Evolutionary conservation across 2,329 filamentous ascomycete species (phyloP).

Genomic region (Fonsecaea nubica): DNA sequence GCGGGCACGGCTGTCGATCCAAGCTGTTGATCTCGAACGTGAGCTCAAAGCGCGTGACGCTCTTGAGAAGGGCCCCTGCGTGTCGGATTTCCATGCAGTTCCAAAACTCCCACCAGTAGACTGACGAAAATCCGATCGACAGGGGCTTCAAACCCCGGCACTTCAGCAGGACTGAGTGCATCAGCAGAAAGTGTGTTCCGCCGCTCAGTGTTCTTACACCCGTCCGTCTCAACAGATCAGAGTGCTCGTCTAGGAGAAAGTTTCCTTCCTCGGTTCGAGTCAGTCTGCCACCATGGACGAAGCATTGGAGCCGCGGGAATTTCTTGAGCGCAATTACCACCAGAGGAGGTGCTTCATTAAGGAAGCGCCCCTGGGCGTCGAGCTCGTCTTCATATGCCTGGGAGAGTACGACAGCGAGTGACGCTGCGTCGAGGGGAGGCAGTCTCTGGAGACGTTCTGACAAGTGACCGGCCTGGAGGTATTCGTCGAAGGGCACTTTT

Average conservation of each 20-base stretch:
- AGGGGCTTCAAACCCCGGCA: conserved; percentile 10
- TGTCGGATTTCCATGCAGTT: conserved; percentile 14
- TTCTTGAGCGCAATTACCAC: background rate
- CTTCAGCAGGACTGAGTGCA: conserved; percentile 16
- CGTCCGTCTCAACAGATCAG: conserved; percentile 11
- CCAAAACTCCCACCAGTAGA: conserved; percentile 23
- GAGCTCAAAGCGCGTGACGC: conserved; percentile 7
- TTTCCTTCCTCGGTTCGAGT: conserved; percentile 1
- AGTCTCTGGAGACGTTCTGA: background rate
- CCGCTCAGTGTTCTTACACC: conserved; percentile 8
- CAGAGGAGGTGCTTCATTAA: background rate
- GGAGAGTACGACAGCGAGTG: background rate
- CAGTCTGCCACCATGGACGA: conserved; percentile 3
- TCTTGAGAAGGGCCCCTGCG: conserved; percentile 4
- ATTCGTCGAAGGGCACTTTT: background rate
- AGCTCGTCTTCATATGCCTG: conserved; percentile 3
- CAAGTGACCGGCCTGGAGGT: background rate
- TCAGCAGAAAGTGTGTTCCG: conserved; percentile 5
- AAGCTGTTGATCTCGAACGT: conserved; percentile 16
- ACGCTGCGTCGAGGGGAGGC: conserved; percentile 9
- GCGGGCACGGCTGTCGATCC: conserved; percentile 16
- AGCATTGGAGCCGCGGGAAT: conserved; percentile 8
- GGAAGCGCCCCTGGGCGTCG: background rate
- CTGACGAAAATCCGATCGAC: conserved; percentile 3
- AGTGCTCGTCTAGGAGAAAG: conserved; percentile 9